Percentiles rank a stretch among this genome's conserved stretches.
Conservation (phyloP, 306 rosid species). For the Cicer bijugum region DNA sequence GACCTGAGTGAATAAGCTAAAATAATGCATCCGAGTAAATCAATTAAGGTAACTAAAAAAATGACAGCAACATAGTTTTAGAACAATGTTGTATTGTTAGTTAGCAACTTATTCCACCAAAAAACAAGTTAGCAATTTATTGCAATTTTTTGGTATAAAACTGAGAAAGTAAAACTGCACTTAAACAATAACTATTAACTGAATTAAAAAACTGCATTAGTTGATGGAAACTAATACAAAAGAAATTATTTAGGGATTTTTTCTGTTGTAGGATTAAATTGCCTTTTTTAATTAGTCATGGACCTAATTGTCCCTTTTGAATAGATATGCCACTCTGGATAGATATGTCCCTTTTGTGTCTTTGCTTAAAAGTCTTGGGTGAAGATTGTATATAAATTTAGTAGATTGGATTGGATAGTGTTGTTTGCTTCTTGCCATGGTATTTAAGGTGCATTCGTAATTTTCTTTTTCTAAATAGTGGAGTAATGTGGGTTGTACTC, state of each 20-base stretch:
- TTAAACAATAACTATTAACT: too few species aligned
- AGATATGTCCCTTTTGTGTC: neutral
- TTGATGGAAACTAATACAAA: too few species aligned
- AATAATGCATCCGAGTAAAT: neutral
- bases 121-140: too few species aligned
- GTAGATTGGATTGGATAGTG: constrained; percentile 7
- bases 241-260: too few species aligned
- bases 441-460: neutral
- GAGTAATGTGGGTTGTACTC: constrained; percentile 15
- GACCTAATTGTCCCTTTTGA: too few species aligned
- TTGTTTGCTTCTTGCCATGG: constrained; percentile 36
- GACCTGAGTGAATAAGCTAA: neutral
- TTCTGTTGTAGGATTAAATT: too few species aligned
- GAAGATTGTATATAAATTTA: constrained; percentile 36
- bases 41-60: neutral
- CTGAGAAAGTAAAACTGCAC: too few species aligned
- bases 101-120: neutral
- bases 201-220: too few species aligned
- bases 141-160: too few species aligned
- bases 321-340: too few species aligned
- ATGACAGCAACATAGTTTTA: neutral
- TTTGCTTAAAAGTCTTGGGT: neutral
- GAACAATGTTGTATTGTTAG: constrained; percentile 1
- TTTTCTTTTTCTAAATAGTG: constrained; percentile 29
- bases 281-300: too few species aligned